Conservation (phyloP, 306 rosid species). For the Purshia tridentata region DNA sequence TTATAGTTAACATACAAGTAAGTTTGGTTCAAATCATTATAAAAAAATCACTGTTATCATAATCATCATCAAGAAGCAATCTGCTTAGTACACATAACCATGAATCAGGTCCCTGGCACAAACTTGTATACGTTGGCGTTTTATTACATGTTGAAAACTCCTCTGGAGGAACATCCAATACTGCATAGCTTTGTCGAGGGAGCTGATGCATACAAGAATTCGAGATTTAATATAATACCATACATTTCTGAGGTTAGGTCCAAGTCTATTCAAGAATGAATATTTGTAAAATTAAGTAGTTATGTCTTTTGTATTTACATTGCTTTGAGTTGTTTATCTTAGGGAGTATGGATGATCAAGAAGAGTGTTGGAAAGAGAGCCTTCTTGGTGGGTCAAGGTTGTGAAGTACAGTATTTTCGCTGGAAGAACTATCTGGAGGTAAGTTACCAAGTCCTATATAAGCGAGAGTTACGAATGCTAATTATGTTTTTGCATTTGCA, state of each 20-base stretch:
- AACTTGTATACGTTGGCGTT: constrained; percentile 62
- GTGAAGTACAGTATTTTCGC: constrained; percentile 55
- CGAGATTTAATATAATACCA: constrained; percentile 89
- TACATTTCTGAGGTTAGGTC: constrained; percentile 78
- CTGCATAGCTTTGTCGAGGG: constrained; percentile 73
- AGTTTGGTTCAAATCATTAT: constrained; percentile 24
- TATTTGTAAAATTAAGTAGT: not conserved
- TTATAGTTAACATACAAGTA: constrained; percentile 75
- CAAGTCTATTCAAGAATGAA: not conserved
- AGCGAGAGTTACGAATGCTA: not conserved
- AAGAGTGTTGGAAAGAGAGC: constrained; percentile 95
- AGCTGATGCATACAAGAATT: constrained; percentile 78
- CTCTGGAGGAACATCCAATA: constrained; percentile 65
- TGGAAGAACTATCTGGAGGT: constrained; percentile 91
- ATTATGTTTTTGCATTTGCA: not conserved
- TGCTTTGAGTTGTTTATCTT: constrained; percentile 23
- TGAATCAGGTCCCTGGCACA: constrained; percentile 63
- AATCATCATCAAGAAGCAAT: constrained; percentile 1
- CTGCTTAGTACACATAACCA: not conserved
- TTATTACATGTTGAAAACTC: constrained; percentile 73
- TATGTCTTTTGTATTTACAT: not conserved
- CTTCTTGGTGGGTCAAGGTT: constrained; percentile 74
- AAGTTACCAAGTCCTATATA: constrained; percentile 9
- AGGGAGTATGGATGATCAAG: constrained; percentile 98
- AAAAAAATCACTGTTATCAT: not conserved